phyloP scores from a whole-genome alignment of 1,139 yeast genomes.

The Candida sp. region DNA sequence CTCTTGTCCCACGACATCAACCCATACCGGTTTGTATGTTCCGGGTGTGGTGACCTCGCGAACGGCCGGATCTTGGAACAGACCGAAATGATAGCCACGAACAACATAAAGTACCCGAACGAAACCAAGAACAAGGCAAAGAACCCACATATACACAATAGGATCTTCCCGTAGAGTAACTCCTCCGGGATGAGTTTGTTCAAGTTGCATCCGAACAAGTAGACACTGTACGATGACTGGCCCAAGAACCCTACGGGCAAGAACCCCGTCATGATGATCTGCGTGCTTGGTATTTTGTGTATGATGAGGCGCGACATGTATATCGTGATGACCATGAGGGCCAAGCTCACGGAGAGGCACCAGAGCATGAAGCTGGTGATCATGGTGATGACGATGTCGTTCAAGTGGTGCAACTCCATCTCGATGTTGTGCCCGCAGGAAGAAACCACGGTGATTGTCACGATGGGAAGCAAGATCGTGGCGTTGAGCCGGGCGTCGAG shows the following conservation, averaged over 20 bases:
- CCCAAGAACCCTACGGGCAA: conserved; percentile 56
- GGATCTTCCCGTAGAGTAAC: conserved; percentile 20
- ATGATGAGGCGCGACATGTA: conserved; percentile 62
- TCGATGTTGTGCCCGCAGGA: conserved; percentile 66
- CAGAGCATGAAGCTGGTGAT: conserved; percentile 62
- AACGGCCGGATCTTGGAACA: conserved; percentile 40
- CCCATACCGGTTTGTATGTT: conserved; percentile 16
- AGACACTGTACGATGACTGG: conserved; percentile 76
- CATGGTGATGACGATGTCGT: conserved; percentile 54
- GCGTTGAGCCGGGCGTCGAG: conserved; percentile 35
- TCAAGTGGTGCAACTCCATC: conserved; percentile 39
- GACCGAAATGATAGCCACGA: conserved; percentile 52
- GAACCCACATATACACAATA: conserved; percentile 23
- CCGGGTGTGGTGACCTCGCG: conserved; percentile 20
- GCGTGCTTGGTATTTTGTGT: conserved; percentile 60
- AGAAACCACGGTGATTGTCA: conserved; percentile 75
- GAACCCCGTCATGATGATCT: conserved; percentile 28
- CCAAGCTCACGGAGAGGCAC: conserved; percentile 68
- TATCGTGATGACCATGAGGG: conserved; percentile 58
- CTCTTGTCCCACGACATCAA: conserved; percentile 34
- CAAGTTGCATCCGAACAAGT: conserved; percentile 55
- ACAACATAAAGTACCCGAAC: conserved; percentile 67
- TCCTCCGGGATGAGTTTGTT: conserved; percentile 19
- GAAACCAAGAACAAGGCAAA: conserved; percentile 55
- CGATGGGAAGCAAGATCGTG: conserved; percentile 67